Conservation (phyloP, 1,284 basidiomycete species). For the Boletellus deceptivus region DNA sequence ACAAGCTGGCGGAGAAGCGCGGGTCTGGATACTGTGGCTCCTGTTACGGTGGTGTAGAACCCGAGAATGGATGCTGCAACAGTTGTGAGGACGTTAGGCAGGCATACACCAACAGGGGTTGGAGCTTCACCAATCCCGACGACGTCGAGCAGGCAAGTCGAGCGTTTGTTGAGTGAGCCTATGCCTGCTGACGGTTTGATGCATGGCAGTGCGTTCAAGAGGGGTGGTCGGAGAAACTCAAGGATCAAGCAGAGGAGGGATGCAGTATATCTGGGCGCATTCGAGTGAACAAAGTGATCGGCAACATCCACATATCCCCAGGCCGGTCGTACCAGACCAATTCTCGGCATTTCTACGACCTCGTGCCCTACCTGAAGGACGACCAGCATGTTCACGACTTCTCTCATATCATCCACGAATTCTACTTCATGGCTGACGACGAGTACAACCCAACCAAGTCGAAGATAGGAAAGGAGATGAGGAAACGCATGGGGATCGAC, state of each 20-base stretch:
- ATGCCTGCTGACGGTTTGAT: conserved; percentile 3
- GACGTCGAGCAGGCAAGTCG: conserved; percentile 85
- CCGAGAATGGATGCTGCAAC: conserved; percentile 89
- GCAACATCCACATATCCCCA: conserved; percentile 86
- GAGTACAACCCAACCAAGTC: conserved; percentile 70
- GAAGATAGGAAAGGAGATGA: conserved; percentile 63
- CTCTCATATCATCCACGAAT: conserved; percentile 83
- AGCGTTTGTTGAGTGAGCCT: neutral
- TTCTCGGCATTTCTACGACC: conserved; percentile 82
- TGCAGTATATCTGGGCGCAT: conserved; percentile 92
- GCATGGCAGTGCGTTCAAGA: conserved; percentile 80
- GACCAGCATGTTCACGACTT: conserved; percentile 91
- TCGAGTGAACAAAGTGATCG: conserved; percentile 95
- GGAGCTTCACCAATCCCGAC: conserved; percentile 93
- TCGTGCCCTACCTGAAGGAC: conserved; percentile 93
- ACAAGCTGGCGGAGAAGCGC: conserved; percentile 68
- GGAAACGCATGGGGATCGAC: conserved; percentile 70
- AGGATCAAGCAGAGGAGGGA: conserved; percentile 90
- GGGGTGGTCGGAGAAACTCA: conserved; percentile 93
- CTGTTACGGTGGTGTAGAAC: conserved; percentile 89
- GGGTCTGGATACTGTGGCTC: conserved; percentile 86
- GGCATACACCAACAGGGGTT: conserved; percentile 88
- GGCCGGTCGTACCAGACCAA: conserved; percentile 93
- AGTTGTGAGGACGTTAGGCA: conserved; percentile 94
- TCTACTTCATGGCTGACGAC: conserved; percentile 84